These are phyloP conservation scores for Torrubiellomyces zombiae DNA, from an alignment of 2,329 filamentous ascomycete genomes.

Conservation along the genomic window DNA sequence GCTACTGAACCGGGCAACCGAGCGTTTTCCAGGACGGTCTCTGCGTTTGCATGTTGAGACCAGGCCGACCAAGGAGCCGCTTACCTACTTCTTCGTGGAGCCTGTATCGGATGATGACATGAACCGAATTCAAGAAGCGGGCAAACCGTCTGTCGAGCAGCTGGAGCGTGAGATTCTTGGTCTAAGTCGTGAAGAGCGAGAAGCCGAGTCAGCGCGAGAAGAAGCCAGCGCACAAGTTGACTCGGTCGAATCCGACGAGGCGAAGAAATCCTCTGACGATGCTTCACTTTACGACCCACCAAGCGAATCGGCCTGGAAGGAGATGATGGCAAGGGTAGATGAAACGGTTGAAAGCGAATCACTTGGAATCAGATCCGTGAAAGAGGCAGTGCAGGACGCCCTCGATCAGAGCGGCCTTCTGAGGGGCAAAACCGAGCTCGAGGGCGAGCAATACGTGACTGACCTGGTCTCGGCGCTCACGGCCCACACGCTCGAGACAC, in stretches of 20 bases:
- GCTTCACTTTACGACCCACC: constrained; percentile 8
- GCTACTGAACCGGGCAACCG: constrained; percentile 57
- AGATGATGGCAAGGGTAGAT: constrained; percentile 37
- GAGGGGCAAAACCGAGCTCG: constrained; percentile 24
- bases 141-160: constrained; percentile 45
- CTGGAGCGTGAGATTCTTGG: constrained; percentile 50
- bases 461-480: constrained; percentile 32
- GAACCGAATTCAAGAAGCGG: constrained; percentile 52
- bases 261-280: constrained; percentile 7
- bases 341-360: constrained; percentile 41
- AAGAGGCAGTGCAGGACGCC: constrained; percentile 37
- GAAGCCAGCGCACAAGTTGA: constrained; percentile 7
- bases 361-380: constrained; percentile 30
- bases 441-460: constrained; percentile 31
- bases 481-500: constrained; percentile 12
- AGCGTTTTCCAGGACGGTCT: constrained; percentile 58
- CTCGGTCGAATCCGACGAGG: constrained; percentile 8
- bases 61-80: constrained; percentile 37
- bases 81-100: constrained; percentile 83
- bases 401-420: constrained; percentile 37
- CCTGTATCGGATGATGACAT: constrained; percentile 63
- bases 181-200: constrained; percentile 18
- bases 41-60: constrained; percentile 74
- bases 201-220: constrained; percentile 7
- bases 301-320: constrained; percentile 30